A percentile compares a stretch with the other conserved stretches of the same genome.
These are phyloP conservation scores for Lachancea mirantina DNA, from an alignment of 805 yeast genomes.

Conservation along the genomic window DNA sequence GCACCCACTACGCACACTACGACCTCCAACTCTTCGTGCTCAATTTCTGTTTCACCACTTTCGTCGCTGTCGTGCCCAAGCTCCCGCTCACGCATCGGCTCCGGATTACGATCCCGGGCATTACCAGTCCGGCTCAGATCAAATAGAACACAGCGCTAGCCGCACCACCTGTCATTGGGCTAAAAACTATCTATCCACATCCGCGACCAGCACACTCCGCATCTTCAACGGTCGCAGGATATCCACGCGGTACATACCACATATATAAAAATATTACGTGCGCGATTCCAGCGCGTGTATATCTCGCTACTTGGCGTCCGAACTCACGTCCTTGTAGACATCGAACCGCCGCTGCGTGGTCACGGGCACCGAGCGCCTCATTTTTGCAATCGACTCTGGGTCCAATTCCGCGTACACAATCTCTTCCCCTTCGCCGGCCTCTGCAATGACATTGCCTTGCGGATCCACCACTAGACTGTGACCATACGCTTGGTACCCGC, in stretches of 20 bases:
- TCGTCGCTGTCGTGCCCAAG: constrained; percentile 86
- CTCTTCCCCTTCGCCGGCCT: constrained; percentile 75
- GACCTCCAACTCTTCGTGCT: constrained; percentile 70
- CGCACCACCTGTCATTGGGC: neutral
- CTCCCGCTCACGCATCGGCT: constrained; percentile 75
- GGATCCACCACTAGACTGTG: constrained; percentile 62
- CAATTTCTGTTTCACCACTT: constrained; percentile 66
- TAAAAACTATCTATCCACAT: neutral
- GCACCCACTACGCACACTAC: constrained; percentile 87
- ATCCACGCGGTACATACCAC: too few relatives aligned
- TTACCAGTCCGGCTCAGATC: constrained; percentile 35
- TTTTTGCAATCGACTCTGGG: constrained; percentile 47
- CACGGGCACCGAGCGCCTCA: constrained; percentile 64
- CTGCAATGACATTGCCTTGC: constrained; percentile 51
- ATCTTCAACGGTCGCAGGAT: too few relatives aligned
- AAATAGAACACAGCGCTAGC: constrained; percentile 14
- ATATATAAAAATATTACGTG: too few relatives aligned
- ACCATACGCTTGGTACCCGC: constrained; percentile 58
- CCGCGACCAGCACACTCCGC: too few relatives aligned
- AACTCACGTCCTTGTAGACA: constrained; percentile 34
- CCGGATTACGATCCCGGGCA: constrained; percentile 53
- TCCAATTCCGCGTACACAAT: constrained; percentile 69
- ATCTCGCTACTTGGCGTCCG: constrained; percentile 7
- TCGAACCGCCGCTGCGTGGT: constrained; percentile 66
- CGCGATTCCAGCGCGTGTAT: too few relatives aligned